Percentiles rank a stretch among this genome's conserved stretches.
Evolutionary conservation across 2,329 filamentous ascomycete species (phyloP).

Genomic region (Aspergillus quadrilineatus): DNA sequence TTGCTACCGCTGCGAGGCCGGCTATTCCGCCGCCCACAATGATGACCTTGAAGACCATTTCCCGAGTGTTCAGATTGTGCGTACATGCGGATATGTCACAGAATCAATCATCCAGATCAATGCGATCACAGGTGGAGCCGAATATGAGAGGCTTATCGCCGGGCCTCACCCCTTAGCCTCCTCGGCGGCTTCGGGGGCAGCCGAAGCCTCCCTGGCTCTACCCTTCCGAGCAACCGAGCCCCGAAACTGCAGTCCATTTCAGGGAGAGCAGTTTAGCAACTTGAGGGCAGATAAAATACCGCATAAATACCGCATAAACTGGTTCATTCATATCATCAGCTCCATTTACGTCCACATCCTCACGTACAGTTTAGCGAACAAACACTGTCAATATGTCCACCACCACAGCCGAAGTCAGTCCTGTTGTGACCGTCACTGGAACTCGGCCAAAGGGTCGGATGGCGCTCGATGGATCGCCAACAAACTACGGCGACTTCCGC

Average conservation of each 20-base stretch:
- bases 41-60: conserved; percentile 38
- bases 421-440: background rate
- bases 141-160: background rate
- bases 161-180: background rate
- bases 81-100: too few species aligned
- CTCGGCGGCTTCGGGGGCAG: too few species aligned
- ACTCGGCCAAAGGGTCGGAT: conserved; percentile 17
- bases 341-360: background rate
- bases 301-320: background rate
- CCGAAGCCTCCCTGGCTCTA: too few species aligned
- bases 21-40: conserved; percentile 50
- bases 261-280: too few species aligned
- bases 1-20: conserved; percentile 29
- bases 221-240: too few species aligned
- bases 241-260: too few species aligned
- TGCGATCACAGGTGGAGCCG: background rate
- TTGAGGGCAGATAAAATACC: too few species aligned
- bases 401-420: conserved; percentile 9
- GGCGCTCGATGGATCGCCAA: conserved; percentile 21
- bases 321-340: background rate
- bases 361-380: background rate
- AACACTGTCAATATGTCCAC: conserved; percentile 18
- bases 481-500: conserved; percentile 23
- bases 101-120: background rate
- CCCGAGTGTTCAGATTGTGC: too few species aligned